Conservation (phyloP, 2,329 filamentous ascomycete species). For the Arthrinium puccinioides region DNA sequence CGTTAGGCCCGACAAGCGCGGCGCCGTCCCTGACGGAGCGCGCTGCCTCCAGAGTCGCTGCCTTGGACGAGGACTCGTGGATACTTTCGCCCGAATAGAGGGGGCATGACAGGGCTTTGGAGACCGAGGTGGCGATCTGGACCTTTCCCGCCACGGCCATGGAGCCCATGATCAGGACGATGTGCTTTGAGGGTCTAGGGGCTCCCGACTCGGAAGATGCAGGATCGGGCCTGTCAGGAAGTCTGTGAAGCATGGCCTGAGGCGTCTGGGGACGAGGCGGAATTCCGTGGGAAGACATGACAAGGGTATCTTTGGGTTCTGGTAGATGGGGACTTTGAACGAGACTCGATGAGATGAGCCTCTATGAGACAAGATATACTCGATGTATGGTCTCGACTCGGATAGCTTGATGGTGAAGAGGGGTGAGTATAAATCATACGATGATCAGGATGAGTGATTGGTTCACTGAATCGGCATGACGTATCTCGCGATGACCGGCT, state of each 20-base stretch:
- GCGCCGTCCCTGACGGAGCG: no score
- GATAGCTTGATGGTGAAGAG: no score
- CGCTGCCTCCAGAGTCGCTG: slow-evolving; percentile 4
- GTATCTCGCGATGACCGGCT: no score
- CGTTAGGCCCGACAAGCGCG: slow-evolving; percentile 8
- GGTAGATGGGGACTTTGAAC: no score
- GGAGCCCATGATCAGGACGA: slow-evolving; percentile 18
- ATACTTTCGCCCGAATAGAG: slow-evolving; percentile 21
- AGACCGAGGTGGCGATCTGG: slow-evolving; percentile 18
- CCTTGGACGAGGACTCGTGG: slow-evolving; percentile 21
- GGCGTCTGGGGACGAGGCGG: slow-evolving; percentile 13
- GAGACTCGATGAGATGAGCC: no score
- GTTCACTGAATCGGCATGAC: no score
- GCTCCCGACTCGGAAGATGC: not conserved
- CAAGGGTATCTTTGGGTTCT: no score
- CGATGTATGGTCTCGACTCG: no score
- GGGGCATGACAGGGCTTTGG: slow-evolving; percentile 17
- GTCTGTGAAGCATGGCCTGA: slow-evolving; percentile 16
- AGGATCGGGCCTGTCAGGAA: slow-evolving; percentile 14
- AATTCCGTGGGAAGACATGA: no score
- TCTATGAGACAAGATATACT: no score
- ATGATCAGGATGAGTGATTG: no score
- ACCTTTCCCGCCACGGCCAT: slow-evolving; percentile 19
- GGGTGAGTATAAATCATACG: no score
- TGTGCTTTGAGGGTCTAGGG: slow-evolving; percentile 14